phyloP scores from a whole-genome alignment of 805 yeast species.

The Candida germanica region DNA sequence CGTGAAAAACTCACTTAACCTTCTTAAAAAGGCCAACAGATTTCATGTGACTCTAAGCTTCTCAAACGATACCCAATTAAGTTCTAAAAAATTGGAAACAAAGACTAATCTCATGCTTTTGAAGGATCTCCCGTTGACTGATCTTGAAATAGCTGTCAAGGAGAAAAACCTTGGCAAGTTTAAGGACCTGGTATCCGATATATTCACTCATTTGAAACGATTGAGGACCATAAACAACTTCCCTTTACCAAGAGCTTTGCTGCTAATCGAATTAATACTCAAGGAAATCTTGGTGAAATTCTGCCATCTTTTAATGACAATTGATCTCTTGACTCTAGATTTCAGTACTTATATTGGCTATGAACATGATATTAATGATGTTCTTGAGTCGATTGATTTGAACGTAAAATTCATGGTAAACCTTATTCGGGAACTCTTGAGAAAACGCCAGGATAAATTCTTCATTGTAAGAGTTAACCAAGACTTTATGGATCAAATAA shows the following conservation, averaged over 20 bases:
- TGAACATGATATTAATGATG: slow-evolving; percentile 19
- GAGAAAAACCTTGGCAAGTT: too few relatives aligned
- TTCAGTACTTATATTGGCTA: slow-evolving; percentile 31
- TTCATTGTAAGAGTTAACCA: slow-evolving; percentile 60
- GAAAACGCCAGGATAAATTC: slow-evolving; percentile 72
- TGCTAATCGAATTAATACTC: slow-evolving; percentile 63
- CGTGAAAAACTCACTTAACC: slow-evolving; percentile 53
- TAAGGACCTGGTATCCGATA: slow-evolving; percentile 20
- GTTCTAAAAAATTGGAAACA: slow-evolving; percentile 50
- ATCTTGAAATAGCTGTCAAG: slow-evolving; percentile 42
- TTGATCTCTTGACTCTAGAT: slow-evolving; percentile 44
- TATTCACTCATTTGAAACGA: slow-evolving; percentile 64
- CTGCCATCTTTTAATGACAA: slow-evolving; percentile 25
- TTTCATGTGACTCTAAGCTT: slow-evolving; percentile 77
- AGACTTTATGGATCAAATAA: slow-evolving; percentile 28
- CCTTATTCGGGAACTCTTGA: slow-evolving; percentile 66
- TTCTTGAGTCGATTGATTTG: slow-evolving; percentile 55
- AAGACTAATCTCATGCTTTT: slow-evolving; percentile 59
- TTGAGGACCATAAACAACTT: slow-evolving; percentile 42
- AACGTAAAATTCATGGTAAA: slow-evolving; percentile 61
- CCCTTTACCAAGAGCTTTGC: slow-evolving; percentile 62
- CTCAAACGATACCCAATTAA: slow-evolving; percentile 66
- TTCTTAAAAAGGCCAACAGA: slow-evolving; percentile 68
- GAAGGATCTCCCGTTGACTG: slow-evolving; percentile 67
- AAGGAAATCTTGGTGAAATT: slow-evolving; percentile 51